Base-by-base conservation (phyloP, 257 asterid genomes). In the Solanum appendiculatum region DNA sequence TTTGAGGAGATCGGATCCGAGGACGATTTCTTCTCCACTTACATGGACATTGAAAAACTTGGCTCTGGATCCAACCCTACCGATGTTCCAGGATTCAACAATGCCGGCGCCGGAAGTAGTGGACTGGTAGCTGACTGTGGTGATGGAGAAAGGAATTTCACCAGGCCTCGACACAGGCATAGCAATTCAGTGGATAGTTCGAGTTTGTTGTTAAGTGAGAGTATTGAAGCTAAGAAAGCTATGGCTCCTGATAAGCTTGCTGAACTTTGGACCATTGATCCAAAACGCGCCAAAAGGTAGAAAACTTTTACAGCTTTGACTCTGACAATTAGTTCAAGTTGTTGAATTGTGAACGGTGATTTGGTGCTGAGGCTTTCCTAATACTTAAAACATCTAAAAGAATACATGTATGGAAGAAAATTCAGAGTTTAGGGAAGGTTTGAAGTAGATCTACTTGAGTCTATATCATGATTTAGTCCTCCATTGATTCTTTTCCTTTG, bases 241-340 rank as follows among this genome's bases (percentile, higher is more conserved):
- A 97, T 97, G 99, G 94, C 98, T 80, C 99, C 99, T 69, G 97
- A 95, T 88, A 95, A 97, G 92, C 97, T 97, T 37, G 99, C 99
- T 84, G 98, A 94, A 87, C 89, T 97, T 27, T 97, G 99, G 99
- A 92, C 94, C 60, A 77, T 97, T 89, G 99, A 97, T 92, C 99
- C 99, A 70, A 97, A 97, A 83, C 95, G 98, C 68, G 99, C 99
- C 86, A 97, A 97, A 90, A 94, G 99, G 99, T 73, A 70, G 7
- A 56, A 33, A 16, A 33, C 31, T 73, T 36, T 36, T 73, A 73
- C 48, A 8, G 46, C 25, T 72, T 36, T 72, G 81, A 36, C 81
- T 10, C 5, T 1, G 25, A 18, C 18, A 36, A 72, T 34, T 36
- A 72, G 29, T 72, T 72, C 48, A 1, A 72, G 42, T 72, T 39